Base-by-base conservation (phyloP, 805 yeast genomes). In the Cyberlindnera saturnus region DNA sequence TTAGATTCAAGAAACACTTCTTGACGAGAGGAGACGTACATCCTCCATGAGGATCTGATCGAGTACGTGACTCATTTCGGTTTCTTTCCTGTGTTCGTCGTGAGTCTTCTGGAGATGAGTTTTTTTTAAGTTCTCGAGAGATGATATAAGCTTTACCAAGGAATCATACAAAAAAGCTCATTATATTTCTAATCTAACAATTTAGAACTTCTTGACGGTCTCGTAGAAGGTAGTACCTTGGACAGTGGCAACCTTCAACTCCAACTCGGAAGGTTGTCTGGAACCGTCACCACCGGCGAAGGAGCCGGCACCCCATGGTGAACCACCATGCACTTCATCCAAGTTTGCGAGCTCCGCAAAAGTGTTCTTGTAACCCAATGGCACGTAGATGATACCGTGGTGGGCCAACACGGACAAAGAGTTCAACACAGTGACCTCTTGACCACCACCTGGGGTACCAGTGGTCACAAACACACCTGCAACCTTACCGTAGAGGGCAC, bases 301-400 rank as follows among this genome's bases (percentile, higher is more conserved):
- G 32, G 86, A 67, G 53, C 95, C 95, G 30, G 95, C 84, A 62
- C 95, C 96, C 88, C 89, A 87, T 37, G 95, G 77, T 18, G 89
- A 76, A 43, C 85, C 86, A 51, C 95, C 95, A 60, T 83, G 95
- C 39, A 78, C 72, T 66, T 84, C 88, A 3, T 72, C 75, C 36
- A 81, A 56, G 64, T 71, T 71, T 35, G 84, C 65, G 50, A 81
- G 56, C 52, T 73, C 72, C 10, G 74, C 72, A 63, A 81, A 81
- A 5, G 74, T 68, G 48, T 69, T 62, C 49, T 71, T 74, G 67
- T 80, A 86, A 47, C 95, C 95, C 53, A 86, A 70, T 47, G 95
- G 95, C 38, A 86, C 77, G 62, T 63, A 86, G 44, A 81, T 73
- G 65, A 86, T 70, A 55, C 95, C 95, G 53, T 86, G 93, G 62